phyloP scores from a whole-genome alignment of 345 rosid genomes.

The Arabis hirsuta region DNA sequence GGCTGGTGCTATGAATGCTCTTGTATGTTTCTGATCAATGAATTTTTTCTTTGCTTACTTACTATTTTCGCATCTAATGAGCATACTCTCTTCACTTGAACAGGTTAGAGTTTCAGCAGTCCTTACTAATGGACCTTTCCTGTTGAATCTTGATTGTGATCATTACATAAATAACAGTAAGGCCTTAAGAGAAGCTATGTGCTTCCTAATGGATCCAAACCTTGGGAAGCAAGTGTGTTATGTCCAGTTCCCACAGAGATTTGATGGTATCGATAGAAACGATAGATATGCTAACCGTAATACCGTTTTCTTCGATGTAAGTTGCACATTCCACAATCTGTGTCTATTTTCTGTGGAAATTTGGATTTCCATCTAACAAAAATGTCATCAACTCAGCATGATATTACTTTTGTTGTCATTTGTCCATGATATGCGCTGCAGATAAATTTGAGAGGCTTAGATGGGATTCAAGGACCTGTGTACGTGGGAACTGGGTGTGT shows the following conservation, averaged over 20 bases:
- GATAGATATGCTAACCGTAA: constrained; percentile 94
- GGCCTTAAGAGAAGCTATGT: constrained; percentile 94
- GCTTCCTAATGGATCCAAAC: constrained; percentile 94
- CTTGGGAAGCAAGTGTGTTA: constrained; percentile 91
- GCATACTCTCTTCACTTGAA: constrained; percentile 15
- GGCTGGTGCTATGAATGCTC: constrained; percentile 97
- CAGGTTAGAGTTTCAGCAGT: constrained; percentile 97
- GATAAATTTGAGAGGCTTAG: constrained; percentile 97
- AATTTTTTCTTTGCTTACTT: constrained; percentile 13
- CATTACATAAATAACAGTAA: constrained; percentile 94
- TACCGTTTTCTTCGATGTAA: constrained; percentile 93
- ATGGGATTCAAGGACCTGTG: constrained; percentile 99
- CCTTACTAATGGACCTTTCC: constrained; percentile 92
- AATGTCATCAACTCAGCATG: no score
- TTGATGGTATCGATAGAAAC: constrained; percentile 88
- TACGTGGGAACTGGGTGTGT: constrained; percentile 99
- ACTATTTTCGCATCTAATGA: constrained; percentile 25
- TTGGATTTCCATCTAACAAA: no score
- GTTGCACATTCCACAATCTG: constrained; percentile 38
- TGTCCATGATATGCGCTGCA: constrained; percentile 41
- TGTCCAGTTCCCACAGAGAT: constrained; percentile 96
- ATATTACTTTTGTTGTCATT: constrained; percentile 9
- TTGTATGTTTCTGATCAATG: constrained; percentile 52
- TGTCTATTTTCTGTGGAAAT: background rate
- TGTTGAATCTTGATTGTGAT: constrained; percentile 98